Evolutionary conservation across 306 rosid genomes (phyloP).

Genomic region (Sindora glabra): DNA sequence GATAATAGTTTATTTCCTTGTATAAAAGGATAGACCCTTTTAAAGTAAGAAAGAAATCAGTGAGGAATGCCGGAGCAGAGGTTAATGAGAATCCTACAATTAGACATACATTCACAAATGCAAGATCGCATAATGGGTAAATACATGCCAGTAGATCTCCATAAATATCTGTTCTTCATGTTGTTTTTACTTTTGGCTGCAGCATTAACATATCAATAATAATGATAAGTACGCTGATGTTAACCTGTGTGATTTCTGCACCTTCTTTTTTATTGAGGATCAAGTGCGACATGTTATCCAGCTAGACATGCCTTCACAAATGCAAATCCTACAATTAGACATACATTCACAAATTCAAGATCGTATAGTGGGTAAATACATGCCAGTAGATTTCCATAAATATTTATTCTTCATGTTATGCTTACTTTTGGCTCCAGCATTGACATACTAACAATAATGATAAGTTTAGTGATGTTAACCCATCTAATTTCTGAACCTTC

Average conservation of each 20-base stretch:
- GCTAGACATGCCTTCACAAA: no score
- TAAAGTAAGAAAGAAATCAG: background rate
- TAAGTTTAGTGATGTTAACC: background rate
- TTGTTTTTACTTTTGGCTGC: background rate
- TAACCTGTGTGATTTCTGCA: constrained; percentile 5
- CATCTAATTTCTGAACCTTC: background rate
- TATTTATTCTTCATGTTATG: background rate
- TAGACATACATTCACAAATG: no score
- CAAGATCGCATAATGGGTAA: no score
- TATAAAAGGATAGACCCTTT: background rate
- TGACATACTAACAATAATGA: constrained; percentile 1
- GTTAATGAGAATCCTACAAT: background rate
- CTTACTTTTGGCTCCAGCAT: background rate
- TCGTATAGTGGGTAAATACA: no score
- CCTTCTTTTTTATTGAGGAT: background rate
- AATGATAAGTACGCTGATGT: background rate
- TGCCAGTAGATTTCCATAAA: background rate
- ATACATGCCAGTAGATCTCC: background rate
- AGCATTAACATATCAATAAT: background rate
- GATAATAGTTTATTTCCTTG: background rate
- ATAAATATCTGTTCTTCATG: background rate
- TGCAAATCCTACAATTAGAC: no score
- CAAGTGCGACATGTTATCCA: constrained; percentile 14
- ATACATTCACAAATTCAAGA: no score
- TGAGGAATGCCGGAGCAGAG: background rate